These are phyloP conservation scores for Cryptosporidium sp. DNA, from an alignment of 169 alveolate genomes.

Conservation along the genomic window DNA sequence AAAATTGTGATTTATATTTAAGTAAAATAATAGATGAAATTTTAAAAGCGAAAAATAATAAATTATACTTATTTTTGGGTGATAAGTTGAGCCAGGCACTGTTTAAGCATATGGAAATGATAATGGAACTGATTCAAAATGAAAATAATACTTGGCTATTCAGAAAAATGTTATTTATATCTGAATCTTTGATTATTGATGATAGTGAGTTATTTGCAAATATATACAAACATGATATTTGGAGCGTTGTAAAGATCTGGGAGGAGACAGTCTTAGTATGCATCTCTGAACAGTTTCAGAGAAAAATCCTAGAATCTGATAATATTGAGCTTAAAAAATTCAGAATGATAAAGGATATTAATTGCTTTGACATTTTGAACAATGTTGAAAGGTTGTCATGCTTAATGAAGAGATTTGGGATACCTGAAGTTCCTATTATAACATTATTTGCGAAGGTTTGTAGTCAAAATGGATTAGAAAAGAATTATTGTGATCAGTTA, in stretches of 20 bases:
- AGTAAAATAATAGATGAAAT: conserved; percentile 33
- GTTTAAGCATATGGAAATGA: background rate
- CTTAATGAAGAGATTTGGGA: conserved; percentile 66
- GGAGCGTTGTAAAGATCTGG: conserved; percentile 67
- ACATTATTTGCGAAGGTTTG: conserved; percentile 63
- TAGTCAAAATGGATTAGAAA: conserved; percentile 62
- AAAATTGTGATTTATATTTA: conserved; percentile 34
- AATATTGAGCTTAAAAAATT: conserved; percentile 48
- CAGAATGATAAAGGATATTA: conserved; percentile 10
- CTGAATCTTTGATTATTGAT: conserved; percentile 33
- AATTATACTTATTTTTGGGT: conserved; percentile 16
- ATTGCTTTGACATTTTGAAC: background rate
- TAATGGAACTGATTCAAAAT: conserved; percentile 26
- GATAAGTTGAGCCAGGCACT: background rate
- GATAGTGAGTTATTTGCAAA: conserved; percentile 12
- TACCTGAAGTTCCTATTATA: conserved; percentile 65
- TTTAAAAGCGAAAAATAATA: background rate
- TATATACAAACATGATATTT: conserved; percentile 51
- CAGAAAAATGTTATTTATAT: conserved; percentile 44
- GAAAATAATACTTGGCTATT: conserved; percentile 35
- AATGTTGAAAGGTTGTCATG: conserved; percentile 15
- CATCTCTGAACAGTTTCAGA: conserved; percentile 53
- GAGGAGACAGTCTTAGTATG: conserved; percentile 54
- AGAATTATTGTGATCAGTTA: conserved; percentile 52
- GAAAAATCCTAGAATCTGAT: conserved; percentile 32